Percentiles rank a stretch among this genome's conserved stretches.
Evolutionary conservation across 441 rosid genomes (phyloP).

Genomic region (Corymbia calophylla): DNA sequence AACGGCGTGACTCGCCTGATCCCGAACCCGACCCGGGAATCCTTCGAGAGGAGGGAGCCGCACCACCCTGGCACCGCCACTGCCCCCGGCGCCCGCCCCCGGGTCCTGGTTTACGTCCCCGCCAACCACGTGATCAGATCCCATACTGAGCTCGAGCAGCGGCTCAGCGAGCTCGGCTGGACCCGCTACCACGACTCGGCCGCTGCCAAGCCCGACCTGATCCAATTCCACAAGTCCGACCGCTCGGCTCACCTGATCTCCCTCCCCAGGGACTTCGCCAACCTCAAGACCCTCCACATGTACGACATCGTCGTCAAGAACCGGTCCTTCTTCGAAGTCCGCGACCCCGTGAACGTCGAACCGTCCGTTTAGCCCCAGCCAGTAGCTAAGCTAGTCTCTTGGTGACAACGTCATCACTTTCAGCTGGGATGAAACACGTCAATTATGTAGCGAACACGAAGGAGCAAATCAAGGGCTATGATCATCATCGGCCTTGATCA

Average conservation of each 20-base stretch:
- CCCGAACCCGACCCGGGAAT: conserved; percentile 53
- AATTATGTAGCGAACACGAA: not conserved
- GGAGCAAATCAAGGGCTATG: not conserved
- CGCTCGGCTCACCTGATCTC: conserved; percentile 42
- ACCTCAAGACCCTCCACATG: conserved; percentile 39
- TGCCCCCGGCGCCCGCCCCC: conserved; percentile 68
- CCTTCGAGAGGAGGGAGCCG: conserved; percentile 48
- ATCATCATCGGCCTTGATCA: not conserved
- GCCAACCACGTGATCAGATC: conserved; percentile 45
- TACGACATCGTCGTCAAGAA: conserved; percentile 67
- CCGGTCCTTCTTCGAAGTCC: conserved; percentile 54
- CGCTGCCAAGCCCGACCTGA: conserved; percentile 22
- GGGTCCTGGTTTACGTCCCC: conserved; percentile 55
- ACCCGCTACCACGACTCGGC: conserved; percentile 30
- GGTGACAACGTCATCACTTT: not conserved
- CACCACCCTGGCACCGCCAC: conserved; percentile 40
- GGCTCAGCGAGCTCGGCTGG: conserved; percentile 56
- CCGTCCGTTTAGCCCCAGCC: not conserved
- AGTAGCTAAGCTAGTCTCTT: not conserved
- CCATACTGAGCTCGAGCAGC: conserved; percentile 38
- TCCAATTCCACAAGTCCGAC: conserved; percentile 54
- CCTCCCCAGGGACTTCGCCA: conserved; percentile 32
- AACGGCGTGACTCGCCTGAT: conserved; percentile 54
- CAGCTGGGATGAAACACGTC: not conserved
- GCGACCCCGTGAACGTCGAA: conserved; percentile 13